phyloP scores from a whole-genome alignment of 257 asterid species.

The Jasminum sambac region DNA sequence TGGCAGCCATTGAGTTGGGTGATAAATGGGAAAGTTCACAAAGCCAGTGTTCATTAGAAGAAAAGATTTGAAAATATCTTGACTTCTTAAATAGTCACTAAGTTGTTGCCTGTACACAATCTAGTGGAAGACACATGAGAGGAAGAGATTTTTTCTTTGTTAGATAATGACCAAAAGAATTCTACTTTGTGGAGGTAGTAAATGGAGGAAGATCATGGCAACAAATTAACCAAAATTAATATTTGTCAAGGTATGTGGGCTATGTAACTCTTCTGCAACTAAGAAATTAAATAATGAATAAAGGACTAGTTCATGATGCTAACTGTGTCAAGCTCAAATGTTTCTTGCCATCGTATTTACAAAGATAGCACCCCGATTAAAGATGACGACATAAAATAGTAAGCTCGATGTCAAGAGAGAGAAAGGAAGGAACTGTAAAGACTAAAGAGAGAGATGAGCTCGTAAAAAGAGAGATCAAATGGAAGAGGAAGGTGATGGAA shows the following conservation, averaged over 20 bases:
- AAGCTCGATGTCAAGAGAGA: background rate
- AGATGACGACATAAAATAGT: background rate
- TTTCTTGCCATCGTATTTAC: background rate
- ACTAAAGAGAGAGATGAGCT: background rate
- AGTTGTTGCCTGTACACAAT: background rate
- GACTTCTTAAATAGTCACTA: background rate
- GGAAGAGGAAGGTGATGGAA: background rate
- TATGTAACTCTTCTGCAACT: background rate
- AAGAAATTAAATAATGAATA: background rate
- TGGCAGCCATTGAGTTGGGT: background rate
- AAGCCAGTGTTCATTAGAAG: background rate
- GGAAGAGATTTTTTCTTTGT: background rate
- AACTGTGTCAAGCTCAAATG: too few species aligned
- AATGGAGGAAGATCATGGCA: background rate
- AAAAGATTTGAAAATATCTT: background rate
- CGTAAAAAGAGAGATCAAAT: background rate
- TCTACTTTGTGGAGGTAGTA: background rate
- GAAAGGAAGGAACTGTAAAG: background rate
- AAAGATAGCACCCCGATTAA: background rate
- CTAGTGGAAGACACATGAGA: background rate
- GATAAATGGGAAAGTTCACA: background rate
- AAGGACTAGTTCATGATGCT: background rate
- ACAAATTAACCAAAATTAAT: background rate
- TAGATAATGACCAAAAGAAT: background rate
- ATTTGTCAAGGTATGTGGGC: background rate